phyloP scores from a whole-genome alignment of 768 basidiomycete genomes.

The Boletus sp. region DNA sequence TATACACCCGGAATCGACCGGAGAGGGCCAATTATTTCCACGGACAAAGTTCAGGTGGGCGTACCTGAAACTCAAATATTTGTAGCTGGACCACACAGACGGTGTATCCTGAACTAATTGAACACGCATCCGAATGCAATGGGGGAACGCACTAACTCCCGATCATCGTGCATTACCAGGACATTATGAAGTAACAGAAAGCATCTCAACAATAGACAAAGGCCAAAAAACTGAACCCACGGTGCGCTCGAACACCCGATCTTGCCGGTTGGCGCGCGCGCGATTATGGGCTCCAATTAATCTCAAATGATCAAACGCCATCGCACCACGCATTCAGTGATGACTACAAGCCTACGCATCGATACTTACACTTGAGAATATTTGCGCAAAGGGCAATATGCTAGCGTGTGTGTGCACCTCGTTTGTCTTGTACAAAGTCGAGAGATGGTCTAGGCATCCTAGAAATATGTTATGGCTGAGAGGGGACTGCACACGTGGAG shows the following conservation, averaged over 20 bases:
- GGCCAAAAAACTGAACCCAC: neutral
- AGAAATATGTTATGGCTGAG: neutral
- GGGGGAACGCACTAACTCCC: neutral
- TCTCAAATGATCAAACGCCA: neutral
- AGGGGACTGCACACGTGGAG: neutral
- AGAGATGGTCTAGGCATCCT: neutral
- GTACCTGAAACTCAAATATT: neutral
- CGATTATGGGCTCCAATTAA: neutral
- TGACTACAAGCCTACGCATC: neutral
- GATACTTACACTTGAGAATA: neutral
- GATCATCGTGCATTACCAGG: slow-evolving; percentile 1
- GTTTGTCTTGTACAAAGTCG: neutral
- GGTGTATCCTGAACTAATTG: neutral
- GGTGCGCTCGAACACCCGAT: neutral
- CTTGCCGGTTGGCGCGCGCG: neutral
- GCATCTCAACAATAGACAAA: neutral
- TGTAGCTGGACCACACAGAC: neutral
- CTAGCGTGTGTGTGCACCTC: neutral
- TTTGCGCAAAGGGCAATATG: neutral
- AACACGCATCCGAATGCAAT: neutral
- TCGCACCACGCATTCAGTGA: neutral
- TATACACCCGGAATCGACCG: neutral
- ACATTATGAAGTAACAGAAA: neutral
- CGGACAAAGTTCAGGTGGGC: neutral
- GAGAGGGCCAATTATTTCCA: neutral